phyloP scores from a whole-genome alignment of 2,329 filamentous ascomycete species.

The Beauveria pseudobassiana region DNA sequence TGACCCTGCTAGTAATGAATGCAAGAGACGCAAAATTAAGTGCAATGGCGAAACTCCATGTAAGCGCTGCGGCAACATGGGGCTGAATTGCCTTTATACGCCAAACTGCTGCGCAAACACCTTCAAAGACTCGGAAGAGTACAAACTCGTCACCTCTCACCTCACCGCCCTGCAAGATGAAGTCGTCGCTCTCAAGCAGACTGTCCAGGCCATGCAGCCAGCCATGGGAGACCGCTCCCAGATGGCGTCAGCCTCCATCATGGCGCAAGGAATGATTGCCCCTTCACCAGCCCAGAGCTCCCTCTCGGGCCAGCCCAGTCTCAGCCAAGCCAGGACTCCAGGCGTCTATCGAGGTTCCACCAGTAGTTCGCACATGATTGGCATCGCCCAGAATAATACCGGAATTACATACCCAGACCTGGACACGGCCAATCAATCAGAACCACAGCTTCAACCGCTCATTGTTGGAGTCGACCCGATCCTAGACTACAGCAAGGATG shows the following conservation, averaged over 20 bases:
- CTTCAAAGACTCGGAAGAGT: conserved; percentile 91
- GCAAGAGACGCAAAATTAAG: conserved; percentile 68
- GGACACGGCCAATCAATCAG: conserved; percentile 51
- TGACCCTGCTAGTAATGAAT: conserved; percentile 51
- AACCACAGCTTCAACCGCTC: not conserved
- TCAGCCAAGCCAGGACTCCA: conserved; percentile 38
- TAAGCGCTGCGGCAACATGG: conserved; percentile 60
- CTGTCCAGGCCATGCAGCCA: conserved; percentile 57
- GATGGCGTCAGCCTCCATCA: conserved; percentile 30
- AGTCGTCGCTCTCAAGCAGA: conserved; percentile 68
- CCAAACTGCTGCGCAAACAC: conserved; percentile 64
- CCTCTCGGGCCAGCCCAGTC: conserved; percentile 31
- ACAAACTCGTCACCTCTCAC: conserved; percentile 70
- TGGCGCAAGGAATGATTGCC: conserved; percentile 21
- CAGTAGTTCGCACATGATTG: conserved; percentile 76
- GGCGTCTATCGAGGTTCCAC: conserved; percentile 76
- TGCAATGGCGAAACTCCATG: conserved; percentile 65
- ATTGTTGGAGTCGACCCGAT: conserved; percentile 55
- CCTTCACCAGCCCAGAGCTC: conserved; percentile 36
- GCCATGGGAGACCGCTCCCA: conserved; percentile 36
- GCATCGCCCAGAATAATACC: conserved; percentile 85
- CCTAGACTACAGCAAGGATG: conserved; percentile 68
- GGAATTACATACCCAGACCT: conserved; percentile 57
- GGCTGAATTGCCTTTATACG: conserved; percentile 57
- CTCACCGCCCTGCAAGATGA: conserved; percentile 74